Base-by-base conservation (phyloP, 1,139 yeast species). In the Lodderomyces orthopsilosis region DNA sequence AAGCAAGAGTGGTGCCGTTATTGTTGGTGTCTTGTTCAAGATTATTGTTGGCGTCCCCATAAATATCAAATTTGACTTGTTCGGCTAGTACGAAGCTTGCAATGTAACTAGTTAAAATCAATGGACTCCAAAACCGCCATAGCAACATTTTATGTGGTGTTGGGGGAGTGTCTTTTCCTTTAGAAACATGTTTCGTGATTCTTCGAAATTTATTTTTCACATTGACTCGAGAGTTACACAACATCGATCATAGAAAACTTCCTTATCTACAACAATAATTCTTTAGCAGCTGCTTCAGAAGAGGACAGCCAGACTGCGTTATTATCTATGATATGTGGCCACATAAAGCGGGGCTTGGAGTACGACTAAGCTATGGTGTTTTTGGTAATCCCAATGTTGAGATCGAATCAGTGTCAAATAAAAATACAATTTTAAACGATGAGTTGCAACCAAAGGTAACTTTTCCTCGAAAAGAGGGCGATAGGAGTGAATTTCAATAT, bases 331-430 rank as follows among this genome's bases (percentile, higher is more conserved):
- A 18, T 26, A 70, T 71, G 75, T 70, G 75, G 72, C 76, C 77
- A 30, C 61, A 63, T 23, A 70, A 64, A 45, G 49, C 56, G 34
- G 75, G 75, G 1, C 57, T 68, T 23, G 78, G 78, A 1, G 62
- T 57, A 4, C 73, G 67, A 55, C 59, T 72, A 42, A 53, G 68
- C 14, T 66, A 66, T 46, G 78, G 78, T 2, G 57, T 66, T 1
- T 48, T 57, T 22, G 71, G 77, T 3, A 55, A 65, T 49, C 63
- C 59, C 12, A 46, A 30, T 10, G 34, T 30, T 14, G 34, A 30
- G 4, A 10, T 30, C 3, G 19, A 30, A 30, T 30, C 34, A 30
- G 19, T 15, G 19, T 6, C 19, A 30, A 30, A 13, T 17, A n/a
- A 19, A 30, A 17, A 13, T 15, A 6, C 19, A 15, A 14, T 30